These are phyloP conservation scores for Sorghum bicolor DNA, from an alignment of 176 grass and related monocot genomes.

Conservation along the genomic window DNA sequence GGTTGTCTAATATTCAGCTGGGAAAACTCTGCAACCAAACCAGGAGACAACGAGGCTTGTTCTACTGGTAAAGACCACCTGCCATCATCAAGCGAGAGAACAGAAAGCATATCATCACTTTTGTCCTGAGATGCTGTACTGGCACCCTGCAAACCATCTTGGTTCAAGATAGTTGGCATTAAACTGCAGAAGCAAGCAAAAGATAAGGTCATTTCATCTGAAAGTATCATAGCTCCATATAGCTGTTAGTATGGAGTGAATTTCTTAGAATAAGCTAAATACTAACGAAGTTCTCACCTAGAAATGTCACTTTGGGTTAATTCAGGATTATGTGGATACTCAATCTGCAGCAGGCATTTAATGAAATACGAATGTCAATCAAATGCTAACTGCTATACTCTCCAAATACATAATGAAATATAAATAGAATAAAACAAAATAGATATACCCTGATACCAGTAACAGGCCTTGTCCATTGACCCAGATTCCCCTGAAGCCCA, in stretches of 20 bases:
- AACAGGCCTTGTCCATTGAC: conserved; percentile 50
- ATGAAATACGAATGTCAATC: conserved; percentile 11
- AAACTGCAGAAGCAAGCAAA: conserved; percentile 43
- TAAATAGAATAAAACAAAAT: conserved; percentile 30
- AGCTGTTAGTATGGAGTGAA: not conserved
- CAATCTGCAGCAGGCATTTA: conserved; percentile 57
- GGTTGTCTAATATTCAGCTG: conserved; percentile 81
- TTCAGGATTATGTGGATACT: conserved; percentile 77
- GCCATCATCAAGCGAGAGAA: conserved; percentile 94
- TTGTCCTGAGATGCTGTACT: conserved; percentile 38
- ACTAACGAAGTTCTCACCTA: conserved; percentile 42
- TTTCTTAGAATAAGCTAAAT: conserved; percentile 18
- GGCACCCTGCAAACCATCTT: conserved; percentile 41
- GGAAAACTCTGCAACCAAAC: conserved; percentile 54
- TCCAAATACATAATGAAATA: not conserved
- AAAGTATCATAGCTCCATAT: conserved; percentile 10
- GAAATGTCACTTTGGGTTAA: conserved; percentile 62
- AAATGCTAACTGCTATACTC: conserved; percentile 4
- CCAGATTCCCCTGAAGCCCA: conserved; percentile 48
- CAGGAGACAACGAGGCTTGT: conserved; percentile 29
- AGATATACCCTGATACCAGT: conserved; percentile 80
- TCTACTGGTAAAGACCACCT: conserved; percentile 67
- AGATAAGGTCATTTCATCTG: conserved; percentile 12
- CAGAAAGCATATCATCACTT: conserved; percentile 69
- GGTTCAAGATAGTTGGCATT: conserved; percentile 54